These are phyloP conservation scores for Penicillium parvum DNA, from an alignment of 495 filamentous ascomycete genomes.

Conservation along the genomic window DNA sequence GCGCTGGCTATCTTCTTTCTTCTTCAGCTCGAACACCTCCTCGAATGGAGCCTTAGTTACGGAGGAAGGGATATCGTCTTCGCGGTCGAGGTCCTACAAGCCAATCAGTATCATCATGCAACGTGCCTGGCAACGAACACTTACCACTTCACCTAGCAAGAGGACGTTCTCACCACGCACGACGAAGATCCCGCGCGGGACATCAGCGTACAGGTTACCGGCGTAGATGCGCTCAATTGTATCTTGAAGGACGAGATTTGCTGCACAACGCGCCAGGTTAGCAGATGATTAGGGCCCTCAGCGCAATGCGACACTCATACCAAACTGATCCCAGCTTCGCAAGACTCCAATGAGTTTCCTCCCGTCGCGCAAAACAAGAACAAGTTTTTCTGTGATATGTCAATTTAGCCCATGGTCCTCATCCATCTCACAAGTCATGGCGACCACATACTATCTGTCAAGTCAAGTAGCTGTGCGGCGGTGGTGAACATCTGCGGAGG, in stretches of 20 bases:
- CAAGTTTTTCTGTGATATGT: conserved; percentile 71
- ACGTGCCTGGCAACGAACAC: too few species aligned
- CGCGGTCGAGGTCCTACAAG: conserved; percentile 80
- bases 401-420: not conserved
- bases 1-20: conserved; percentile 60
- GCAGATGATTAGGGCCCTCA: not conserved
- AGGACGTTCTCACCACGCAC: conserved; percentile 93
- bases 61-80: conserved; percentile 75
- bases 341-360: conserved; percentile 89
- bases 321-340: conserved; percentile 97
- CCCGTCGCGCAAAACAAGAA: conserved; percentile 85
- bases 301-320: conserved; percentile 44
- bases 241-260: conserved; percentile 90
- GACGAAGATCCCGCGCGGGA: conserved; percentile 76
- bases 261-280: conserved; percentile 40
- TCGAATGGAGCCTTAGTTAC: conserved; percentile 63
- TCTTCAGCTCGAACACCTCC: conserved; percentile 67
- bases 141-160: conserved; percentile 83
- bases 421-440: not conserved
- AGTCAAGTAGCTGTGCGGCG: conserved; percentile 85
- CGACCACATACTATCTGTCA: conserved; percentile 78
- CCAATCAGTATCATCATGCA: too few species aligned
- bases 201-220: conserved; percentile 69
- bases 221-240: conserved; percentile 83
- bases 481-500: conserved; percentile 94